These are phyloP conservation scores for Antrodiella citrinella DNA, from an alignment of 768 basidiomycete genomes.

Conservation along the genomic window DNA sequence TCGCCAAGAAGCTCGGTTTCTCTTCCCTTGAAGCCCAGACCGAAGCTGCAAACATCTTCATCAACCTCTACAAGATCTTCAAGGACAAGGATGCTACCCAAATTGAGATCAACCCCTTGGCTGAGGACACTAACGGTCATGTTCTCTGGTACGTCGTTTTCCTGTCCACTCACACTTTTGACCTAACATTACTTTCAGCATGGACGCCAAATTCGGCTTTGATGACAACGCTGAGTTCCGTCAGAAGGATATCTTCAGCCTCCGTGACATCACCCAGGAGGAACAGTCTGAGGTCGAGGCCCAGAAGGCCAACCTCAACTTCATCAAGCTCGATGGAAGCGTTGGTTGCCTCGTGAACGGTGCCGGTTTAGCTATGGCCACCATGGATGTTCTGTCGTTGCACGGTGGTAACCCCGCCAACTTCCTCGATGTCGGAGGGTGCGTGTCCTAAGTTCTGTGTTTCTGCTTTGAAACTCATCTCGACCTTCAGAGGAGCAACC, in stretches of 20 bases:
- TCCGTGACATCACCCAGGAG: constrained; percentile 92
- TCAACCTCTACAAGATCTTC: constrained; percentile 92
- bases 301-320: constrained; percentile 92
- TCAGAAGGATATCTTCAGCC: constrained; percentile 79
- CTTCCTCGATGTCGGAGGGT: constrained; percentile 98
- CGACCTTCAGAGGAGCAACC: constrained; percentile 70
- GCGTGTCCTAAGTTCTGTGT: constrained; percentile 14
- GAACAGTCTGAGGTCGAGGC: constrained; percentile 97
- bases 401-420: constrained; percentile 97
- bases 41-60: constrained; percentile 89
- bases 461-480: not conserved
- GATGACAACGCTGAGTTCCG: constrained; percentile 99
- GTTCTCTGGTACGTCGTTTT: constrained; percentile 73
- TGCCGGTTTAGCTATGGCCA: constrained; percentile 98
- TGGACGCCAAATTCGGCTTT: constrained; percentile 99
- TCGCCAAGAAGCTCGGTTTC: constrained; percentile 92
- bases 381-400: constrained; percentile 97
- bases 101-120: constrained; percentile 98
- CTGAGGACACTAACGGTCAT: constrained; percentile 81
- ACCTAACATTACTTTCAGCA: constrained; percentile 40
- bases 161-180: not conserved
- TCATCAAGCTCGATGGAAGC: constrained; percentile 97
- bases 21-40: constrained; percentile 58
- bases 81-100: constrained; percentile 99
- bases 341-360: constrained; percentile 98